A percentile compares a stretch with the other conserved stretches of the same genome.
These are phyloP conservation scores for Talaromyces nanjingensis DNA, from an alignment of 495 filamentous ascomycete species.

Conservation along the genomic window DNA sequence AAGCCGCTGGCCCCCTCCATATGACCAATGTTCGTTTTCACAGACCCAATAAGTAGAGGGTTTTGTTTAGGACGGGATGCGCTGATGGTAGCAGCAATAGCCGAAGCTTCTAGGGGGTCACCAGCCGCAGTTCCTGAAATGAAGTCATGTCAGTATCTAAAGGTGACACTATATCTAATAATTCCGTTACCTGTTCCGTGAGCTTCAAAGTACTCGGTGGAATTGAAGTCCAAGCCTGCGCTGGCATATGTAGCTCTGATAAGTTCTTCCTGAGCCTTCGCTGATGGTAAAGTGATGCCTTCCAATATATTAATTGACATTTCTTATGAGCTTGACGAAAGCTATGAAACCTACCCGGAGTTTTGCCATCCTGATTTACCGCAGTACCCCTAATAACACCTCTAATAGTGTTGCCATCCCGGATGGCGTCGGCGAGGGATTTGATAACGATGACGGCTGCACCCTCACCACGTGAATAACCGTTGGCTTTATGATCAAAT, in stretches of 20 bases:
- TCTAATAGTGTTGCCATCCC: neutral
- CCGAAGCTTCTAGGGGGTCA: constrained; percentile 8
- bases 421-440: neutral
- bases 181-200: constrained; percentile 32
- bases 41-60: constrained; percentile 18
- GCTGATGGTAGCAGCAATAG: constrained; percentile 19
- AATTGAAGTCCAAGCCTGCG: constrained; percentile 16
- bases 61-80: constrained; percentile 8
- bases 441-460: neutral
- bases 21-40: constrained; percentile 37
- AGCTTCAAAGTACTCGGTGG: constrained; percentile 21
- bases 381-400: constrained; percentile 11
- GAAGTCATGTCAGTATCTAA: neutral
- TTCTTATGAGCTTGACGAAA: neutral
- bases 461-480: constrained; percentile 9
- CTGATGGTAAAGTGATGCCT: constrained; percentile 16
- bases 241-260: constrained; percentile 21
- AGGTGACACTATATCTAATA: neutral
- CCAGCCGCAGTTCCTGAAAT: constrained; percentile 6
- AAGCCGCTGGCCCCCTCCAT: constrained; percentile 16
- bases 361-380: constrained; percentile 37
- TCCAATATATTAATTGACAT: neutral
- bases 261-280: constrained; percentile 18
- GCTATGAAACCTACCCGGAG: constrained; percentile 7
- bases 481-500: constrained; percentile 26